Evolutionary conservation across 495 filamentous ascomycete species (phyloP).

Genomic region (Xylaria grammica): DNA sequence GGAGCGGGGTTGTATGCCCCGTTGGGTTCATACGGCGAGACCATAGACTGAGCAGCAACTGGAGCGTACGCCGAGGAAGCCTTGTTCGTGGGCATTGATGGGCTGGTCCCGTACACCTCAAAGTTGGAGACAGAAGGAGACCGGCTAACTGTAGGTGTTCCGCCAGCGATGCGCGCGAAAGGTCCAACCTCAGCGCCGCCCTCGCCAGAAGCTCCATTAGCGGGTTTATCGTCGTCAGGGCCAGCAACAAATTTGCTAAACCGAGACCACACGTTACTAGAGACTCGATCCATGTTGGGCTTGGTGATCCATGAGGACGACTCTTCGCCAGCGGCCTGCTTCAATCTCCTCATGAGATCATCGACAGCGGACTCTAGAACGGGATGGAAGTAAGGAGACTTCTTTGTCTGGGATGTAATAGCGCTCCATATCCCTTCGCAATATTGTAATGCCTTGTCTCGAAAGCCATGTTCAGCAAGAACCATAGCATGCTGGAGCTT

Average conservation of each 20-base stretch:
- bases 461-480: conserved; percentile 81
- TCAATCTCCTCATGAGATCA: conserved; percentile 80
- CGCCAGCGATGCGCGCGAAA: conserved; percentile 77
- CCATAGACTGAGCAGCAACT: conserved; percentile 33
- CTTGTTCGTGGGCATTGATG: conserved; percentile 43
- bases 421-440: conserved; percentile 83
- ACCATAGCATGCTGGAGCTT: conserved; percentile 85
- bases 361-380: conserved; percentile 76
- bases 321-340: conserved; percentile 79
- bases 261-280: conserved; percentile 80
- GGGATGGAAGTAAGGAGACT: conserved; percentile 82
- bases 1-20: conserved; percentile 45
- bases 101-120: conserved; percentile 61
- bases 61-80: conserved; percentile 39
- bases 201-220: conserved; percentile 62
- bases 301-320: conserved; percentile 80
- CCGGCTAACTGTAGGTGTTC: conserved; percentile 82
- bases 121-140: conserved; percentile 77
- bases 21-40: conserved; percentile 43
- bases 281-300: conserved; percentile 93
- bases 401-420: conserved; percentile 80
- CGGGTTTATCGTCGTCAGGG: conserved; percentile 72
- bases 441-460: conserved; percentile 85
- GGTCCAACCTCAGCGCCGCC: conserved; percentile 69
- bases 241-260: conserved; percentile 96